These are phyloP conservation scores for Eremomyces bilateralis DNA, from an alignment of 495 filamentous ascomycete genomes.

Conservation along the genomic window DNA sequence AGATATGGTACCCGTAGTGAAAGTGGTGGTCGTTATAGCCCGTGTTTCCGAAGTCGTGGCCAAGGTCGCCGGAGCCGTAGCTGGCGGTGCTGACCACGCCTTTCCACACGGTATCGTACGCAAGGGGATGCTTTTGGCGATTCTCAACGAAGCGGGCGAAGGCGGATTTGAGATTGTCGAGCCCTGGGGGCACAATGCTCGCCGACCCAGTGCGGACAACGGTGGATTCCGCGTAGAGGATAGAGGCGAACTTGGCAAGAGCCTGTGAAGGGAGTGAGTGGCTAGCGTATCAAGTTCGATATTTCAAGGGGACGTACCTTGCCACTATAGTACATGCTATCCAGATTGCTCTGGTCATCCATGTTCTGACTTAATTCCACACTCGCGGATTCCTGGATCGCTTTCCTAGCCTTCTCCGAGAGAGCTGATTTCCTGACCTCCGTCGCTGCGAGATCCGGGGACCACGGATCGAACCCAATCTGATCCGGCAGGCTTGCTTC, in stretches of 20 bases:
- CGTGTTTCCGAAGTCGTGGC: slow-evolving; percentile 23
- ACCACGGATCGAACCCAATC: neutral
- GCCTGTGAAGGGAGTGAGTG: slow-evolving; percentile 27
- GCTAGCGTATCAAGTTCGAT: no score
- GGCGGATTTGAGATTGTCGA: slow-evolving; percentile 46
- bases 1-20: slow-evolving; percentile 79
- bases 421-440: no score
- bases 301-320: slow-evolving; percentile 37
- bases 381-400: slow-evolving; percentile 27
- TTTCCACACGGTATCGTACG: slow-evolving; percentile 46
- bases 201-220: slow-evolving; percentile 41
- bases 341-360: neutral
- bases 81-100: slow-evolving; percentile 65
- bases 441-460: neutral
- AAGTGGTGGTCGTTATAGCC: slow-evolving; percentile 97
- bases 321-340: slow-evolving; percentile 4
- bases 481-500: neutral
- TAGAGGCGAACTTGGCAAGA: slow-evolving; percentile 62
- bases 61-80: slow-evolving; percentile 49
- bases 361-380: slow-evolving; percentile 16
- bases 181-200: slow-evolving; percentile 34
- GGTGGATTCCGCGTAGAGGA: slow-evolving; percentile 48
- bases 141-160: slow-evolving; percentile 65
- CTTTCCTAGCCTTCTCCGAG: neutral
- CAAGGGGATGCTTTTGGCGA: slow-evolving; percentile 51